Base-by-base conservation (phyloP, 2,329 filamentous ascomycete genomes). In the Ambrosiella cleistominuta region DNA sequence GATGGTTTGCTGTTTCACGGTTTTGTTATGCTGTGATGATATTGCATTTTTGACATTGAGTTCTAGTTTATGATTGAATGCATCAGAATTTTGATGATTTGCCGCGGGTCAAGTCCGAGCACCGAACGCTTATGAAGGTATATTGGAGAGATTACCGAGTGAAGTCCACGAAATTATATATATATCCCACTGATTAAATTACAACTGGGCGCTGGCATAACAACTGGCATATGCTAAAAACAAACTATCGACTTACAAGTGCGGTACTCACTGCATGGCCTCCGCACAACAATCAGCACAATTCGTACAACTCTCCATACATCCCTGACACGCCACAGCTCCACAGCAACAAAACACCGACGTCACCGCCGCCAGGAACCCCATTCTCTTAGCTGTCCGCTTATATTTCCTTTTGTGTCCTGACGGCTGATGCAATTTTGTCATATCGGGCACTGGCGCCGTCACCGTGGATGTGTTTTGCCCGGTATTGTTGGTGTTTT, bases 1-100 rank as follows among this genome's bases (percentile, higher is more conserved):
- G 7, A 9, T 49, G 45, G 45, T 51, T 51, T 19, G 35, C 2
- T 27, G 19, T 61, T 58, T 62, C 27, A 19, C 17, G 9, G 15
- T 61, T 58, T 62, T 39, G 53, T 36, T 15, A 19, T 55, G 15
- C 19, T 55, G 15, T 9, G 19, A 37, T 45, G 54, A 47, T 56
- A 6, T 36, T 44, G 44, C 40, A 56, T 56, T 63, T 66, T 36
- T 15, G 8, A 12, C 35, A 12, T 35, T 36, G 17, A 27, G 47
- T 51, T 51, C n/a, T 8, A 47, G 44, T 47, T 17, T 13, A 51
- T 6, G 47, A 51, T 51, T 51, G 6, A 51, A 51, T 51, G 47
- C 9, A 51, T 36, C 27, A 51, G 17, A 12, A 27, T 19, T 38
- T 42, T 42, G n/a, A 54, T 54, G 15, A 13, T 54, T 54, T 54